Conservation (phyloP, 78 protist species). For the Fonticula alba region DNA sequence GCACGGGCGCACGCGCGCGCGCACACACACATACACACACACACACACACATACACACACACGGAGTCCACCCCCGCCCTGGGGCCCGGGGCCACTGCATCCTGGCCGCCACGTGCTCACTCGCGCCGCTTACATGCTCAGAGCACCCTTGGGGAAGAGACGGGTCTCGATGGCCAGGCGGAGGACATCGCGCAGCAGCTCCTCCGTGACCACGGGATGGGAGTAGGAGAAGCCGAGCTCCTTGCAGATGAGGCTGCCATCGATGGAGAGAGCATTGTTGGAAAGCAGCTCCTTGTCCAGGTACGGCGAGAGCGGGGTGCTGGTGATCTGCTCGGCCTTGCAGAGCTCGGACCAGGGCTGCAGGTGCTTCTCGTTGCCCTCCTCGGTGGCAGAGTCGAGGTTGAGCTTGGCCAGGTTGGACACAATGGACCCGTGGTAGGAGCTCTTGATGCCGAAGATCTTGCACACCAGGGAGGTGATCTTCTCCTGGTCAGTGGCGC, state of each 20-base stretch:
- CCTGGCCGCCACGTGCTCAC: no score
- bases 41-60: no score
- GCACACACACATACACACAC: no score
- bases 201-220: constrained; percentile 37
- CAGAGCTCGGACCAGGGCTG: constrained; percentile 78
- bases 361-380: constrained; percentile 71
- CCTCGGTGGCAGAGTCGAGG: constrained; percentile 32
- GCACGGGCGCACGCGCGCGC: no score
- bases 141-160: no score
- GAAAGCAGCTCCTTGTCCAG: constrained; percentile 70
- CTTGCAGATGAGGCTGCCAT: constrained; percentile 59
- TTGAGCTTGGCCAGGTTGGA: constrained; percentile 39
- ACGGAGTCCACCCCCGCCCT: no score
- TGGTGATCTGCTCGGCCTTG: constrained; percentile 24
- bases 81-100: no score
- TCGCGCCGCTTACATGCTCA: no score
- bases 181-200: no score
- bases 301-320: constrained; percentile 78
- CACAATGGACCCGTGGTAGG: constrained; percentile 39
- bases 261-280: constrained; percentile 52
- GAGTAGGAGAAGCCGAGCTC: constrained; percentile 63
- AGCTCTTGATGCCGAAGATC: constrained; percentile 71
- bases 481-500: constrained; percentile 27
- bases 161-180: no score
- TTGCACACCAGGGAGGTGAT: constrained; percentile 39